Percentiles rank a stretch among this genome's conserved stretches.
phyloP scores from a whole-genome alignment of 192 early-diverging fungal genomes.

The Physocladia obscura region DNA sequence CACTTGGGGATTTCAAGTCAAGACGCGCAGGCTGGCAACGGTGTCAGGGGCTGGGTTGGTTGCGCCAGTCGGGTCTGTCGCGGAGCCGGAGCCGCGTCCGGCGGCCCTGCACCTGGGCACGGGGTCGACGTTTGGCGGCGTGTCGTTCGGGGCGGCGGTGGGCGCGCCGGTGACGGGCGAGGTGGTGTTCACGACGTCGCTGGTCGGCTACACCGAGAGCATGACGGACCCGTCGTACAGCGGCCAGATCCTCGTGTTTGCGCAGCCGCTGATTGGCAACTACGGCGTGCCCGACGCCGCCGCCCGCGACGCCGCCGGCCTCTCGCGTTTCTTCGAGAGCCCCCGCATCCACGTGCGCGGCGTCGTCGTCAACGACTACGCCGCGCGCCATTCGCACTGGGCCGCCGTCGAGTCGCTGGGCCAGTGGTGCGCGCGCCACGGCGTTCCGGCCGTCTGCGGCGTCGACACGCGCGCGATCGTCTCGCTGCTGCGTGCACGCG shows the following conservation, averaged over 20 bases:
- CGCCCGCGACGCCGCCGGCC: slow-evolving; percentile 73
- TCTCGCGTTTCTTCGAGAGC: slow-evolving; percentile 85
- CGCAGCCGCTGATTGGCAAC: slow-evolving; percentile 95
- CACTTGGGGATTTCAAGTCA: too few species aligned
- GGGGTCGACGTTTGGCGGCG: slow-evolving; percentile 79
- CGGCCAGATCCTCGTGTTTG: slow-evolving; percentile 94
- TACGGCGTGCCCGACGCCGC: slow-evolving; percentile 81
- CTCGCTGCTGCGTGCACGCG: slow-evolving; percentile 78
- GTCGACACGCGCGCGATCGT: slow-evolving; percentile 92
- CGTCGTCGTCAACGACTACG: slow-evolving; percentile 90
- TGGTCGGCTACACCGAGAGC: slow-evolving; percentile 95
- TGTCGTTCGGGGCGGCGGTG: slow-evolving; percentile 80
- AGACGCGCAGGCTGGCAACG: too few species aligned
- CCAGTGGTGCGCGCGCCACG: slow-evolving; percentile 82
- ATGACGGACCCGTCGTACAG: slow-evolving; percentile 98
- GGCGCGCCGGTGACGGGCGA: slow-evolving; percentile 70
- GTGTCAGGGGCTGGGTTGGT: too few species aligned
- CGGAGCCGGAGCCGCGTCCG: slow-evolving; percentile 49
- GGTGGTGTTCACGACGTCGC: slow-evolving; percentile 90
- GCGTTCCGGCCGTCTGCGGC: slow-evolving; percentile 83
- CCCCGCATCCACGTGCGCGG: slow-evolving; percentile 81
- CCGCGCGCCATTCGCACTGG: slow-evolving; percentile 89
- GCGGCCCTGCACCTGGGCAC: slow-evolving; percentile 75
- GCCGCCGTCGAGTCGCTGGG: slow-evolving; percentile 85
- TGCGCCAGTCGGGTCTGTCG: slow-evolving; percentile 28